Base-by-base conservation (phyloP, 1,284 basidiomycete species). In the Cystobasidiaceae sp. region DNA sequence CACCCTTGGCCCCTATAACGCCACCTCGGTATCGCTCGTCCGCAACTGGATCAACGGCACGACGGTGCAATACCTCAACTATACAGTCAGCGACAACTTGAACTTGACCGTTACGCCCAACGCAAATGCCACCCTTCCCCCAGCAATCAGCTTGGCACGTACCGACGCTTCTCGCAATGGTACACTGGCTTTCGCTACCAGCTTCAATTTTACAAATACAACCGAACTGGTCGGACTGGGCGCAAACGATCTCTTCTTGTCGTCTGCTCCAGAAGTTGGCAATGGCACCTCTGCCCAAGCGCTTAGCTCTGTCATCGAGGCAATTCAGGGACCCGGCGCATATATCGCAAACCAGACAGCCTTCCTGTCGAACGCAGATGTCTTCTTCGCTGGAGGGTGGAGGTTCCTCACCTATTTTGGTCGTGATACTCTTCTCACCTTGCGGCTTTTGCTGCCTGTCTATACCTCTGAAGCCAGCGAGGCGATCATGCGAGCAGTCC, bases 381-480 rank as follows among this genome's bases (percentile, higher is more conserved):
- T 79, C 66, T 80, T 78, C 66, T 73, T 78, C 2, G 80, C 80
- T 1, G 80, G 80, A 9, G 79, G 79, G 8, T 81, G 80, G 80
- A 73, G 80, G 7, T 81, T 79, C 72, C 66, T 80, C 33, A 80
- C 79, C 2, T 77, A 74, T 71, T 80, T 80, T 61, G 80, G 79
- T 0, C 72, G 80, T 11, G 80, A 81, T 67, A 79, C 80, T 6
- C 71, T 81, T 56, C 75, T 81, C 39, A 77, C 79, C 3, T 73
- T 79, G 2, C 74, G 78, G 6, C 70, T 81, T 13, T 70, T 81
- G 17, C 75, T 80, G 62, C 78, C 79, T 6, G 76, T 77, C 2
- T 70, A 80, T 6, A 79, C 78, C 0, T 69, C 77, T 2, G 75
- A 77, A 30, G 77, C 79, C 4, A 75, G 78, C 46, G 80, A 81